phyloP scores from a whole-genome alignment of 2,329 filamentous ascomycete species.

The Alternaria tenuissima region DNA sequence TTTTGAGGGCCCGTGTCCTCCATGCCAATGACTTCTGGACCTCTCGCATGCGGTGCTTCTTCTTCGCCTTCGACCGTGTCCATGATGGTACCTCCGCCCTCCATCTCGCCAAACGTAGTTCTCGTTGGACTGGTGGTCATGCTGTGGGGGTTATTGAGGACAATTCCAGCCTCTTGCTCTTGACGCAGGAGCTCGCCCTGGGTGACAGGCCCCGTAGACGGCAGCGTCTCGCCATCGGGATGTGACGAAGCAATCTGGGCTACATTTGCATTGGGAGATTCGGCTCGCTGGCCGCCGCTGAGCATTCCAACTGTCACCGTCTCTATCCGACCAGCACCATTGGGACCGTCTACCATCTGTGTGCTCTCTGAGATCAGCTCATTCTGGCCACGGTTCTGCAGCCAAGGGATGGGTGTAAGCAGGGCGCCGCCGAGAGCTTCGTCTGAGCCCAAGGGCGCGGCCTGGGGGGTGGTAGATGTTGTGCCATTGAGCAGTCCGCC shows the following conservation, averaged over 20 bases:
- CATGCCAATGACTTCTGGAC: constrained; percentile 83
- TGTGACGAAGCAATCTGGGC: constrained; percentile 45
- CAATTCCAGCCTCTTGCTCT: constrained; percentile 82
- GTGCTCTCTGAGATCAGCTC: constrained; percentile 77
- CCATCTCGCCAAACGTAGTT: constrained; percentile 37
- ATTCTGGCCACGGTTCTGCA: constrained; percentile 61
- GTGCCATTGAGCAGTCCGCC: constrained; percentile 68
- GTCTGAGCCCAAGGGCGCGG: constrained; percentile 73
- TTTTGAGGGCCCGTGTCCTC: constrained; percentile 84
- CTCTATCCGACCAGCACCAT: constrained; percentile 80
- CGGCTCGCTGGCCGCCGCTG: constrained; percentile 22
- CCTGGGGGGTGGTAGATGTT: constrained; percentile 52
- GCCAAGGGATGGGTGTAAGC: constrained; percentile 93
- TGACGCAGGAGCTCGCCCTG: constrained; percentile 87
- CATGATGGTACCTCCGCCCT: constrained; percentile 41
- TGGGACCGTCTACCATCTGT: constrained; percentile 81
- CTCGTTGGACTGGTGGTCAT: constrained; percentile 37
- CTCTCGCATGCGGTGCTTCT: constrained; percentile 77
- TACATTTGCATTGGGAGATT: constrained; percentile 16
- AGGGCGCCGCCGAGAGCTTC: constrained; percentile 89
- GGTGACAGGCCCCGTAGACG: constrained; percentile 57
- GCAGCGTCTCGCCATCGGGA: constrained; percentile 48
- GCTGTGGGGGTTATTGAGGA: constrained; percentile 62
- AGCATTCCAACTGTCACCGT: constrained; percentile 77
- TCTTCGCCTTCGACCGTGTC: constrained; percentile 59